Evolutionary conservation across 1,284 basidiomycete genomes (phyloP), one percentile per base, ranked within the genome.

Genomic region (Boletus albobrunnescens): DNA sequence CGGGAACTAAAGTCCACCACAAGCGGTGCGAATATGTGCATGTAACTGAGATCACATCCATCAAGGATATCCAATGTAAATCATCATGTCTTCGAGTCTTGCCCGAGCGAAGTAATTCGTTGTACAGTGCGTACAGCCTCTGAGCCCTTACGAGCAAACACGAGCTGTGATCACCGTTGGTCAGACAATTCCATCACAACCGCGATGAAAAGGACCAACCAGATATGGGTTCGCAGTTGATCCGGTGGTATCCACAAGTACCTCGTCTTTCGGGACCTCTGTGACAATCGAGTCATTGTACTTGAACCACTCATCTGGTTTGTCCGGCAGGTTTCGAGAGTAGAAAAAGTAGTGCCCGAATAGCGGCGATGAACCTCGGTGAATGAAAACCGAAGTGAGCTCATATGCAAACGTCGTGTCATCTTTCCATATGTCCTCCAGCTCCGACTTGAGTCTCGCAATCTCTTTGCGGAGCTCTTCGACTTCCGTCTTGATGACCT

Each of bases 311-410:
- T 81, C 77, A 50, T 94, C 84, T 6, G 84, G 81, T 14, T 81
- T 69, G 24, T 79, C 75, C 0, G 90, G 90, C 19, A 92, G 71
- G 61, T 91, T 77, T 36, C 91, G 78, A 49, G 90, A 88, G 62
- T 91, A 91, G 68, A 94, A 89, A 71, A 89, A 93, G 65, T 93
- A 91, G 67, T 94, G 87, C 23, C 91, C 91, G 71, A 84, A 91
- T 5, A 82, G 84, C 1, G 87, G 84, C 17, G 86, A 85, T 14
- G 81, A 78, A 35, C 93, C 94, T 32, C 95, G 86, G 68, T 99
- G 95, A 58, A 98, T 91, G 70, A 98, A 99, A 12, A 98, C 94
- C 12, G 91, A 91, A 0, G 91, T 93, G 33, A 99, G 77, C 60
- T 95, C 91, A 64, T 98, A 99, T 43, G 87, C 84, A 20, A 81